Evolutionary conservation across 2,329 filamentous ascomycete genomes (phyloP), one percentile per base, ranked within the genome.

Genomic region (Penicillium janthinellum): DNA sequence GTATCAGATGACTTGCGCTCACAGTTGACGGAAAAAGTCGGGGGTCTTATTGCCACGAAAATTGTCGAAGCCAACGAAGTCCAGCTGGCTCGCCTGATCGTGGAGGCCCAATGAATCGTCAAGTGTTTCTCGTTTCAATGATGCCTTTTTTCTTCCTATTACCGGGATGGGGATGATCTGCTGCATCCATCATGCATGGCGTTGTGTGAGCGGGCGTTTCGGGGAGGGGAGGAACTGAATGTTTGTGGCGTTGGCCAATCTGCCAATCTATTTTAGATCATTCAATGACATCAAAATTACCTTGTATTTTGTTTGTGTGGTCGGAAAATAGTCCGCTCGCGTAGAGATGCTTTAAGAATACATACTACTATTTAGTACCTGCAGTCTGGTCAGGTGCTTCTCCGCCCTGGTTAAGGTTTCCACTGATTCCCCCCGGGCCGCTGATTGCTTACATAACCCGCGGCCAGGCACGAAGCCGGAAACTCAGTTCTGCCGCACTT

Each of bases 31-130:
- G 75, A 72, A 15, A 79, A 76, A 62, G 68, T 82, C 35, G 80
- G 80, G 15, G 71, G 75, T 20, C 66, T 81, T 20, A 67, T 81
- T 53, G 79, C 77, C 4, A 62, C 63, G 11, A 75, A 71, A 60
- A 78, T 82, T 47, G 71, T 73, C 38, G 78, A 80, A 44, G 68
- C 72, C 38, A 75, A 77, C 8, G 73, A 79, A 52, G 70, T 75
- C 15, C 72, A 73, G 50, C 62, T 81, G 59, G 78, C 74, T 28
- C 75, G 74, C 64, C 70, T 73, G 5, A 72, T 81, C 60, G 60
- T 80, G 50, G 71, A 67, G 38, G 62, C 68, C 17, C 73, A 67
- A 57, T 45, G 17, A 15, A 5, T 15, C 15, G 49, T 25, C 15
- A n/a, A 11, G 5, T 52, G 10, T 41, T 41, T 31, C 20, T 20